A percentile compares a stretch with the other conserved stretches of the same genome.
Conservation (phyloP, 2,329 filamentous ascomycete genomes). For the Chrysoporthe austroafricana region DNA sequence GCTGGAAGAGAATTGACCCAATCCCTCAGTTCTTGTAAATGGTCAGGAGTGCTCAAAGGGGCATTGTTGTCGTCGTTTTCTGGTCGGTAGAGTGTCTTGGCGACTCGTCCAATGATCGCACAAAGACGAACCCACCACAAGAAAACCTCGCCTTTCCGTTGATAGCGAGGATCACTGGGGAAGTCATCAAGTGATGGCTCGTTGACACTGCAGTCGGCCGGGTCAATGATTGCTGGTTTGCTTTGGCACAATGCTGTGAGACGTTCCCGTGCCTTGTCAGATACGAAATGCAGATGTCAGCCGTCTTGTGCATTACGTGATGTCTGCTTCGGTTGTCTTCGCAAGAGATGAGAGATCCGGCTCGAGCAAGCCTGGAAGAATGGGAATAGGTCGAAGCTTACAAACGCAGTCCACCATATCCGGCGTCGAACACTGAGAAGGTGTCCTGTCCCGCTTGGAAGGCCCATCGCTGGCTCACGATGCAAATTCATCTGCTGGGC, state of each 20-base stretch:
- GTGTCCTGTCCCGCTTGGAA: conserved; percentile 30
- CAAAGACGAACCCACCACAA: conserved; percentile 48
- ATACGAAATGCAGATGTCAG: too few species aligned
- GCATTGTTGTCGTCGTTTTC: neutral
- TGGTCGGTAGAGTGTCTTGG: conserved; percentile 35
- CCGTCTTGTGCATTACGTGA: too few species aligned
- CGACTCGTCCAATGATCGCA: conserved; percentile 44
- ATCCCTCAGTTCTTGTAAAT: conserved; percentile 38
- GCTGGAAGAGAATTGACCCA: conserved; percentile 42
- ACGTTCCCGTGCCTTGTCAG: conserved; percentile 36
- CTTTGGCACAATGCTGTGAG: conserved; percentile 48
- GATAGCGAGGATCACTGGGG: conserved; percentile 36
- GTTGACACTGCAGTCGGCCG: conserved; percentile 45
- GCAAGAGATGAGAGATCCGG: too few species aligned
- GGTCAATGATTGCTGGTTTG: conserved; percentile 48
- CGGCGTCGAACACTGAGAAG: conserved; percentile 39
- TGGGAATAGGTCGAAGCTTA: conserved; percentile 21
- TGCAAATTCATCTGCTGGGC: conserved; percentile 50
- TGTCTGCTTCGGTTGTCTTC: too few species aligned
- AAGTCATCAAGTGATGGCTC: conserved; percentile 45
- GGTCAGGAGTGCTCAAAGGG: neutral
- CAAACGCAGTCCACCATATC: conserved; percentile 50
- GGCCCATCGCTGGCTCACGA: conserved; percentile 39
- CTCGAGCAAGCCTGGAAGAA: conserved; percentile 30
- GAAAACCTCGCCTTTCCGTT: conserved; percentile 44